These are phyloP conservation scores for Talaromyces sp. DNA, from an alignment of 2,329 filamentous ascomycete genomes.

Conservation along the genomic window DNA sequence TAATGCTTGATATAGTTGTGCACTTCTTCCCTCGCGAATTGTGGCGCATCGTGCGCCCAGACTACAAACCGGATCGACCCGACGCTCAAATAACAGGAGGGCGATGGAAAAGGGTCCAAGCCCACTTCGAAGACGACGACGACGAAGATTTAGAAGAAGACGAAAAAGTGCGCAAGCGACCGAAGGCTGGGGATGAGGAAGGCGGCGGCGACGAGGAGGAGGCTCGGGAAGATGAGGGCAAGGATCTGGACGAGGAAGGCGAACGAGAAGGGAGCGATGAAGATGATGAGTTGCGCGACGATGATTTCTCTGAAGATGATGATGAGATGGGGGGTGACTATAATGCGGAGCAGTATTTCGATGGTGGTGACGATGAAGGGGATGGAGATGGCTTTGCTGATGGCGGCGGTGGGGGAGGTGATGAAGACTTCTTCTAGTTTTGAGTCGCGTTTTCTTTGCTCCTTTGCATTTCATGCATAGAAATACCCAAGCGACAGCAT, in stretches of 20 bases:
- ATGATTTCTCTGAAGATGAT: conserved; percentile 60
- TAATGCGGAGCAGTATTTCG: conserved; percentile 63
- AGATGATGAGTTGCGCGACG: conserved; percentile 54
- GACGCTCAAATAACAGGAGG: conserved; percentile 29
- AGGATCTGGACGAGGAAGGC: conserved; percentile 42
- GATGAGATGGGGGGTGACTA: conserved; percentile 60
- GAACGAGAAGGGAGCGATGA: conserved; percentile 46
- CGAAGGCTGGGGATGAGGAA: conserved; percentile 31
- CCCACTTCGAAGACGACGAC: conserved; percentile 47
- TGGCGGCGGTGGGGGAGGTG: conserved; percentile 52
- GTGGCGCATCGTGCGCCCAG: conserved; percentile 53
- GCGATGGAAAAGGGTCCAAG: conserved; percentile 27
- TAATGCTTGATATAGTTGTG: conserved; percentile 41
- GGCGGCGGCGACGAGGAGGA: conserved; percentile 30
- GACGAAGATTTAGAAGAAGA: conserved; percentile 35
- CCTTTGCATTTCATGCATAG: not conserved
- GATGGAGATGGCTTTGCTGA: conserved; percentile 56
- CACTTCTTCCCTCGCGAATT: conserved; percentile 59
- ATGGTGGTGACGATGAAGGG: conserved; percentile 55
- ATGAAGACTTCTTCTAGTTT: conserved; percentile 40
- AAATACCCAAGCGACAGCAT: conserved; percentile 18
- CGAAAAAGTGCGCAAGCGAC: conserved; percentile 32
- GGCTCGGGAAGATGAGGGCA: conserved; percentile 18
- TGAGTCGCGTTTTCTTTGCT: conserved; percentile 29
- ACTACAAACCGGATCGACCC: conserved; percentile 36